phyloP scores from a whole-genome alignment of 768 basidiomycete genomes.

The Rubroboletus pulcherrimus region DNA sequence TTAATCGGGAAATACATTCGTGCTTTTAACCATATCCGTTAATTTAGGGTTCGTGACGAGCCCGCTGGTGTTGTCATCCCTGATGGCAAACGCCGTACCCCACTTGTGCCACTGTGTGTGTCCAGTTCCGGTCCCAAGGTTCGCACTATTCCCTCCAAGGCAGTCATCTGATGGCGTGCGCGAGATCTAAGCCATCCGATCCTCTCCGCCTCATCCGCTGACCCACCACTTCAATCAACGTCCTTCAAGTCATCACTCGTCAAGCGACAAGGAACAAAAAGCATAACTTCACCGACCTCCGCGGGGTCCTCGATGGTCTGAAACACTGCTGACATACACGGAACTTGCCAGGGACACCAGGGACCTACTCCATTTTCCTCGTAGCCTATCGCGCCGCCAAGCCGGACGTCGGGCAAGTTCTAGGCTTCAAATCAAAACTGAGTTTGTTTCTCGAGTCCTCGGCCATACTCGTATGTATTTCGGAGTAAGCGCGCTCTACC shows the following conservation, averaged over 20 bases:
- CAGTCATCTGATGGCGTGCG: constrained; percentile 14
- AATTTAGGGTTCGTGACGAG: constrained; percentile 27
- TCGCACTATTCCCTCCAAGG: constrained; percentile 14
- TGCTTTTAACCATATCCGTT: constrained; percentile 28
- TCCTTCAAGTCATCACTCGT: background rate
- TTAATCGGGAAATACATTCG: constrained; percentile 26
- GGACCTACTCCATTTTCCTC: background rate
- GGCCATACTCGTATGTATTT: background rate
- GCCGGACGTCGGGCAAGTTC: background rate
- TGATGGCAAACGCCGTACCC: constrained; percentile 24
- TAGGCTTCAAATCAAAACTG: background rate
- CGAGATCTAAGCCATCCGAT: constrained; percentile 15
- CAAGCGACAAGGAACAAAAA: constrained; percentile 7
- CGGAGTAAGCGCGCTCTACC: background rate
- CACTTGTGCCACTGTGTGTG: constrained; percentile 6
- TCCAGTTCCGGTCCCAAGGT: constrained; percentile 9
- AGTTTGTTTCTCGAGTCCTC: constrained; percentile 3
- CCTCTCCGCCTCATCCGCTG: constrained; percentile 2
- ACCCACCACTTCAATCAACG: background rate
- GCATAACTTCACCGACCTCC: constrained; percentile 17
- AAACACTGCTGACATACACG: constrained; percentile 13
- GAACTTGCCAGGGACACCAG: constrained; percentile 7
- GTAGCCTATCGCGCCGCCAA: background rate
- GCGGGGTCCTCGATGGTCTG: constrained; percentile 26
- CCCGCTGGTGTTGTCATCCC: constrained; percentile 10